phyloP scores from a whole-genome alignment of 495 filamentous ascomycete species.

The Parachaetomium inaequale region DNA sequence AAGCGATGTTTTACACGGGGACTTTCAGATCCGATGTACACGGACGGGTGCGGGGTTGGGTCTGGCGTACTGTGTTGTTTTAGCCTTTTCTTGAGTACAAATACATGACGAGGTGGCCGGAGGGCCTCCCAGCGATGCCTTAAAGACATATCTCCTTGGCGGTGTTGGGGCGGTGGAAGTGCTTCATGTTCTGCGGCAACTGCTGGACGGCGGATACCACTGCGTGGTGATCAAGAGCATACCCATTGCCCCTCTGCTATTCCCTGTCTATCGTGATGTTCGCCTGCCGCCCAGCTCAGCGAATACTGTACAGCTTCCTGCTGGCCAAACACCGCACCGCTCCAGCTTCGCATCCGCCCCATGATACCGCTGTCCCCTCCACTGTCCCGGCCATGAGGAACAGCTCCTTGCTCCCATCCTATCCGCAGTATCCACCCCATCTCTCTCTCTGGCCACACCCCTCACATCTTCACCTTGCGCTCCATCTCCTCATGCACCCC shows the following conservation, averaged over 20 bases:
- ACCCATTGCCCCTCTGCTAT: not conserved
- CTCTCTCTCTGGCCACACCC: not conserved
- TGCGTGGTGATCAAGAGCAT: not conserved
- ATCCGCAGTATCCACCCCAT: not conserved
- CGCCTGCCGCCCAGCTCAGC: not conserved
- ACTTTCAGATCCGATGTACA: conserved; percentile 2
- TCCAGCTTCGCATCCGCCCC: not conserved
- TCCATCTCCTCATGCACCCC: conserved; percentile 92
- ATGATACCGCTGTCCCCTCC: not conserved
- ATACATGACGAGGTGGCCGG: not conserved
- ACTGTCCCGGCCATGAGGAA: not conserved
- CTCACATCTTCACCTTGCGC: conserved; percentile 62
- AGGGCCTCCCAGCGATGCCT: conserved; percentile 1
- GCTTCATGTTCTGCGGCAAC: not conserved
- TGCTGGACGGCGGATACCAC: not conserved
- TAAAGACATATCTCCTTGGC: not conserved
- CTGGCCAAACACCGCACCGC: not conserved
- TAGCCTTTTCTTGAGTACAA: not conserved
- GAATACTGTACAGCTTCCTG: not conserved
- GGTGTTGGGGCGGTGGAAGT: not conserved
- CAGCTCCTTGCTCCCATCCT: not conserved
- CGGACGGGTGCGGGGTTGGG: not conserved
- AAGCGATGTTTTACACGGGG: conserved; percentile 1
- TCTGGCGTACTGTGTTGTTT: conserved; percentile 7
- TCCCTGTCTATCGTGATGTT: not conserved